Percentiles rank a stretch among this genome's conserved stretches.
Evolutionary conservation across 2,329 filamentous ascomycete genomes (phyloP).

Genomic region (Thelonectria blattea): DNA sequence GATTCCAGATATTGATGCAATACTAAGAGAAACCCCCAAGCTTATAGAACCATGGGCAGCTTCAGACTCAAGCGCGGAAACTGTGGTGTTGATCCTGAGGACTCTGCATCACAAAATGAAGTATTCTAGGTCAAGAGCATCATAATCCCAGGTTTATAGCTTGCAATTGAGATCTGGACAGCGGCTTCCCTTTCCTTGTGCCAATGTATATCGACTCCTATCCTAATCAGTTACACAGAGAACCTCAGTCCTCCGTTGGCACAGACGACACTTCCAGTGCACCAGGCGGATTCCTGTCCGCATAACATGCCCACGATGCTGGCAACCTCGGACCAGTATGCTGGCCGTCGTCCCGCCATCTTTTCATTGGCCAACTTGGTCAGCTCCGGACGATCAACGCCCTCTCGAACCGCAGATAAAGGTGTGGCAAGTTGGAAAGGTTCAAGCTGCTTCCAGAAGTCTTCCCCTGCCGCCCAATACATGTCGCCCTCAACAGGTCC

Average conservation of each 20-base stretch:
- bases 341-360: constrained; percentile 28
- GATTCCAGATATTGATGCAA: neutral
- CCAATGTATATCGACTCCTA: too few relatives aligned
- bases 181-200: too few relatives aligned
- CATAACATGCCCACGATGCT: constrained; percentile 12
- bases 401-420: constrained; percentile 5
- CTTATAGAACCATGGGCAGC: neutral
- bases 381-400: constrained; percentile 22
- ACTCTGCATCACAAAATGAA: neutral
- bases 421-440: constrained; percentile 16
- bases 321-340: constrained; percentile 30
- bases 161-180: neutral
- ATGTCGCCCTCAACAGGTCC: constrained; percentile 55
- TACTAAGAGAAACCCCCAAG: neutral
- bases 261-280: neutral
- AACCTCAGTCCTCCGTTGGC: neutral
- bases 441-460: constrained; percentile 20
- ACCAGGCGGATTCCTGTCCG: neutral
- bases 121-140: neutral
- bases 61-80: neutral
- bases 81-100: neutral
- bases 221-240: neutral
- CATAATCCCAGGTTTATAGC: neutral
- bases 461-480: constrained; percentile 40
- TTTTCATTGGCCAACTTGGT: constrained; percentile 24